Evolutionary conservation across 306 rosid genomes (phyloP), one percentile per base, ranked within the genome.

Genomic region (Inga leiocalycina): DNA sequence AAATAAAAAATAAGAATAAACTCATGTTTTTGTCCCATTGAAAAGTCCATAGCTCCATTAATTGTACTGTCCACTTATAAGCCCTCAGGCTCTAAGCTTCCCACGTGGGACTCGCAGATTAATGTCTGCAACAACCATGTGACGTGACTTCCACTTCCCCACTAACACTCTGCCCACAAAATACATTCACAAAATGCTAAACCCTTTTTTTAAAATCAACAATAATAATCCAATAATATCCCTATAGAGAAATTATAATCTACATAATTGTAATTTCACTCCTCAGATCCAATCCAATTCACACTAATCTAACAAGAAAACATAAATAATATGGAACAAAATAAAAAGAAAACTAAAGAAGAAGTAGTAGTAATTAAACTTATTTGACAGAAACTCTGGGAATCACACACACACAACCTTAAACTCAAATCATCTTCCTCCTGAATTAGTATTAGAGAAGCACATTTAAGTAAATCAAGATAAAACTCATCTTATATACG

Each of bases 181-280:
- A 20, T 56, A 56, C 64, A 56, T 1, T 56, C 10, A 56, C 27
- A 56, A 19, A 56, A 19, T 19, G 24, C 19, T 14, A 54, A 16
- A 57, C 12, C 3, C 10, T 57, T n/a, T n/a, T 0, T 5, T 15
- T 10, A 45, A 8, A 51, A 20, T 48, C 54, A 48, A 44, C 41
- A 37, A 5, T 37, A 37, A 82, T 72, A 61, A 69, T 77, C 84
- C 85, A n/a, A 45, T 12, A 45, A 11, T 70, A 87, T 84, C 83
- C 86, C 68, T 87, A 87, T 86, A 87, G 80, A 87, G 78, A 87
- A 83, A 92, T 90, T 88, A 90, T 88, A 89, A 92, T 93, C 88
- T 93, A 91, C 99, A 93, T 56, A 19, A 49, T 81, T 37, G 86
- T 87, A 78, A 89, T 89, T 76, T 81, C 84, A 89, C 80, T 80